Conservation (phyloP, 225 moss, liverwort and hornwort species). For the Marchantia polymorpha region DNA sequence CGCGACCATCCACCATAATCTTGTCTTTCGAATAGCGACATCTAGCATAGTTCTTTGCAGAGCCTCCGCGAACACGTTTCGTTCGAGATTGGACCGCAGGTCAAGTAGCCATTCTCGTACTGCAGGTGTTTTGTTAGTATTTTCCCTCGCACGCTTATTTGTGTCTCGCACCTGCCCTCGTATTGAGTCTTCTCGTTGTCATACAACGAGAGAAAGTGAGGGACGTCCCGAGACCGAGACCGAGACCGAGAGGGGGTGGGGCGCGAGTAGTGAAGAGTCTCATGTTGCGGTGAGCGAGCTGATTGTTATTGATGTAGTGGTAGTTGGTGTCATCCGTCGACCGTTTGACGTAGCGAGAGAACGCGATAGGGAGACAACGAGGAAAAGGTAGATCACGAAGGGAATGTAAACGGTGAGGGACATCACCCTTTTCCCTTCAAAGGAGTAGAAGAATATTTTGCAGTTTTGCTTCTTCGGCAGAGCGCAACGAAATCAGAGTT, state of each 20-base stretch:
- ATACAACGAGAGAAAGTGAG: neutral
- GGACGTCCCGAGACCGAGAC: no score
- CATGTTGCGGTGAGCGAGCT: neutral
- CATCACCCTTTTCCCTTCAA: neutral
- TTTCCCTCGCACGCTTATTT: neutral
- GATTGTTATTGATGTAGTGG: no score
- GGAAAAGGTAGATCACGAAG: no score
- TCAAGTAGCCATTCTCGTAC: neutral
- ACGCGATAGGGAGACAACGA: no score
- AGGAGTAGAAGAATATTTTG: neutral
- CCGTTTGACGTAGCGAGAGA: neutral
- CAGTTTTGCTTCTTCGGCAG: neutral
- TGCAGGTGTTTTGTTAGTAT: neutral
- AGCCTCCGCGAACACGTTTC: neutral
- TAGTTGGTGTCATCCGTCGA: neutral
- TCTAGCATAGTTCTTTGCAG: neutral
- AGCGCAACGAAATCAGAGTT: neutral
- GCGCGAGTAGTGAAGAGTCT: no score
- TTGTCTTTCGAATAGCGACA: neutral
- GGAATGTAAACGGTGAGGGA: neutral
- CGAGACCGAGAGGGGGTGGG: no score
- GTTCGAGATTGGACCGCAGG: neutral
- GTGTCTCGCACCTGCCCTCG: neutral
- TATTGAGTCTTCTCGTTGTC: neutral
- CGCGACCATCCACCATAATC: constrained; percentile 5